A percentile compares a stretch with the other conserved stretches of the same genome.
These are phyloP conservation scores for Lepidium aucheri DNA, from an alignment of 345 rosid genomes.

Conservation along the genomic window DNA sequence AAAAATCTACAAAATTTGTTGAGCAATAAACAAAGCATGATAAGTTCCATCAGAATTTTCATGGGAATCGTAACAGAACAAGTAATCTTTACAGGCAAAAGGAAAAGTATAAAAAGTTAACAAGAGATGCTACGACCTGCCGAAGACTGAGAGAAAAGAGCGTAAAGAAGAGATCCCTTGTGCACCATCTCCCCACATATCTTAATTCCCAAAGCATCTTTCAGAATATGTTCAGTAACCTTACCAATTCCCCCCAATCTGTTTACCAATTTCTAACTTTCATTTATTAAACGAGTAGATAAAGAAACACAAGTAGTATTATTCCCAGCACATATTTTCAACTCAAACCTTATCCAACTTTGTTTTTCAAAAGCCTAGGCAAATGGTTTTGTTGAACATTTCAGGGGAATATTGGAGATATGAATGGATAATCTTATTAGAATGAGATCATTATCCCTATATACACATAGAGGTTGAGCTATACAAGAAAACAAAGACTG, in stretches of 20 bases:
- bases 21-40: background rate
- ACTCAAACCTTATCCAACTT: background rate
- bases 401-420: too few species aligned
- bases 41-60: background rate
- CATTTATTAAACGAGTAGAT: background rate
- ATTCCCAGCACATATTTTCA: background rate
- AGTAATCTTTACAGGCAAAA: background rate
- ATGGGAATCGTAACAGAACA: background rate
- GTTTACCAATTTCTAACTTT: slow-evolving; percentile 14
- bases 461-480: too few species aligned
- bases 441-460: too few species aligned
- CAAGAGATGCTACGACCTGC: slow-evolving; percentile 47
- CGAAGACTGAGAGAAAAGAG: slow-evolving; percentile 66
- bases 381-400: background rate
- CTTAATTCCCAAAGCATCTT: slow-evolving; percentile 63
- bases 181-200: slow-evolving; percentile 79
- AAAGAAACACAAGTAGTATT: background rate
- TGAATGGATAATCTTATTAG: too few species aligned
- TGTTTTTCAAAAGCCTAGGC: background rate
- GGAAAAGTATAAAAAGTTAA: background rate
- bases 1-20: slow-evolving; percentile 51
- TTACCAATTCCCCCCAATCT: slow-evolving; percentile 97
- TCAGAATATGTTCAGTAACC: slow-evolving; percentile 77
- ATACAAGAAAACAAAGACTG: too few species aligned
- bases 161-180: slow-evolving; percentile 63